Evolutionary conservation across 352 stramenopile genomes (phyloP), one percentile per base, ranked within the genome.

Genomic region (Vaucheria bursata): DNA sequence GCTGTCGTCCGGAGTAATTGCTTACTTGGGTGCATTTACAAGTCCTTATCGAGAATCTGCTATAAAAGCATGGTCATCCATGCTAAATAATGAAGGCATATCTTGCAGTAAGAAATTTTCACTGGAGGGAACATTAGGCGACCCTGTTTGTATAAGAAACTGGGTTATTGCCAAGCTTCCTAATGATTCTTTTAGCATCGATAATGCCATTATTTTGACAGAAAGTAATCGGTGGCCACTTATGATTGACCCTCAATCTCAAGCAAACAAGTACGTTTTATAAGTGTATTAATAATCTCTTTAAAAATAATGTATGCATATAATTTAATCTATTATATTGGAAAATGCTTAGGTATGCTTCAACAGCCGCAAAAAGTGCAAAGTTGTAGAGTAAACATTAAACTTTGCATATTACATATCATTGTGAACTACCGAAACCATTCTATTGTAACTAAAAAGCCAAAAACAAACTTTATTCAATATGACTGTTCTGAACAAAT

Each of bases 221-320:
- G 84, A 88, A 7, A 93, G 86, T 71, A 95, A 95, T 77, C 89
- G 92, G 0, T 97, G 92, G 92, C 93, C 93, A 4, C 85, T 97
- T 12, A 96, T 97, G 92, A 97, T 97, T 65, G 93, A 97, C 40
- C 93, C 93, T 0, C 92, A 97, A n/a, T n/a, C n/a, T n/a, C n/a
- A n/a, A n/a, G n/a, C n/a, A n/a, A n/a, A n/a, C n/a, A n/a, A n/a
- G n/a, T n/a, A n/a, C n/a, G n/a, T n/a, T n/a, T n/a, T n/a, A n/a
- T n/a, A n/a, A n/a, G n/a, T n/a, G n/a, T n/a, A n/a, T n/a, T n/a
- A n/a, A n/a, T n/a, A n/a, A n/a, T n/a, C n/a, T n/a, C n/a, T n/a
- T n/a, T n/a, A n/a, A n/a, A n/a, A n/a, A n/a, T n/a, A n/a, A n/a
- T n/a, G n/a, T n/a, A n/a, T n/a, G n/a, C n/a, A n/a, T n/a, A n/a